Percentiles rank a stretch among this genome's conserved stretches.
Conservation (phyloP, 2,329 filamentous ascomycete genomes). For the Chaetomium globosum region DNA sequence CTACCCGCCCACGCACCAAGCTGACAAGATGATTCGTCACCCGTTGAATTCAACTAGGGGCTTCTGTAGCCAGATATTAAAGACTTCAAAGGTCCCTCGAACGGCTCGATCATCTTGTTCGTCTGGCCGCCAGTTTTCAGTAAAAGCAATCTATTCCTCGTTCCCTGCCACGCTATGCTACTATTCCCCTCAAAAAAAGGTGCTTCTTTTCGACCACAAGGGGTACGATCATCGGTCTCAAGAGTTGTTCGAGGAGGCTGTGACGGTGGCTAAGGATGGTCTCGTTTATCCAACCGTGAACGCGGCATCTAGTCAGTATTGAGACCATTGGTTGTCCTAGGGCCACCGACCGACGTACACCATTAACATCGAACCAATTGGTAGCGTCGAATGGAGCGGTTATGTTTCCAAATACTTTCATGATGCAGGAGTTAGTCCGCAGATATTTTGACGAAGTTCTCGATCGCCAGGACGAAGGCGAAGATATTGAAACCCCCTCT, state of each 20-base stretch:
- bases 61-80: too few relatives aligned
- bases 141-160: not conserved
- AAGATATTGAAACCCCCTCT: conserved; percentile 4
- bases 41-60: too few relatives aligned
- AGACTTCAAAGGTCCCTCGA: too few relatives aligned
- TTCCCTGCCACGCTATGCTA: conserved; percentile 16
- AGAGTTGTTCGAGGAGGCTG: not conserved
- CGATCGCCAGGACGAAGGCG: conserved; percentile 1
- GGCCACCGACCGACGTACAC: not conserved
- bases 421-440: conserved; percentile 10
- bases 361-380: not conserved
- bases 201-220: conserved; percentile 4
- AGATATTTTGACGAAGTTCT: conserved; percentile 1
- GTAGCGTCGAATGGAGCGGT: not conserved
- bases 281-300: conserved; percentile 9
- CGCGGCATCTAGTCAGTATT: too few relatives aligned
- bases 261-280: conserved; percentile 2
- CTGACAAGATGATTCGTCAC: too few relatives aligned
- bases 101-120: too few relatives aligned
- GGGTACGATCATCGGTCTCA: not conserved
- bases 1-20: too few relatives aligned
- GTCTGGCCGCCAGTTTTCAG: not conserved
- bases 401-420: conserved; percentile 3
- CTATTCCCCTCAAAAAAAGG: conserved; percentile 3
- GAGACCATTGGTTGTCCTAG: too few relatives aligned